Evolutionary conservation across 495 filamentous ascomycete species (phyloP).

Genomic region (Penicillium pulvis): DNA sequence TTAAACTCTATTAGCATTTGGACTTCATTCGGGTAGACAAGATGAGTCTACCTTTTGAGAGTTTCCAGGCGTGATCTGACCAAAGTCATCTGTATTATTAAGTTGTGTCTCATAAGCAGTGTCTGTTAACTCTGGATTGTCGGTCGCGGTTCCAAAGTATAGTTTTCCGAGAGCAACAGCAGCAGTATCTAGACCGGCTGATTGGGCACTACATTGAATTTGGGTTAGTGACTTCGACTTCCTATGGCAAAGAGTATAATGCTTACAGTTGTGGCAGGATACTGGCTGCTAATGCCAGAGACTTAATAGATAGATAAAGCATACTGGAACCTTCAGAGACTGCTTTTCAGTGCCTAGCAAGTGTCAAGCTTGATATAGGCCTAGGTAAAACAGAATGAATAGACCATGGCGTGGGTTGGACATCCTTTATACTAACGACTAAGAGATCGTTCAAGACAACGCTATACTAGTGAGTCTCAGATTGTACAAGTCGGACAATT

Average conservation of each 20-base stretch:
- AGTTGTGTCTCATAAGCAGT: slow-evolving; percentile 46
- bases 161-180: slow-evolving; percentile 51
- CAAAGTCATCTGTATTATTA: slow-evolving; percentile 56
- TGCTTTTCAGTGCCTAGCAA: not conserved
- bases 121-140: slow-evolving; percentile 56
- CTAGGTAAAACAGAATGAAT: not conserved
- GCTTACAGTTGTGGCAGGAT: slow-evolving; percentile 31
- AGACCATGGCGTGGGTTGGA: not conserved
- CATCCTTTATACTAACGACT: not conserved
- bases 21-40: not conserved
- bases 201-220: slow-evolving; percentile 18
- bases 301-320: slow-evolving; percentile 24
- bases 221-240: not conserved
- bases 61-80: slow-evolving; percentile 61
- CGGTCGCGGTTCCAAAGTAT: slow-evolving; percentile 63
- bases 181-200: slow-evolving; percentile 48
- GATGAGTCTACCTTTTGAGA: slow-evolving; percentile 47
- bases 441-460: no score
- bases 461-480: not conserved
- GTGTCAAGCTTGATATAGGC: not conserved
- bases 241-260: not conserved
- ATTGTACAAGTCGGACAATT: slow-evolving; percentile 18
- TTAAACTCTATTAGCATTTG: not conserved
- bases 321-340: slow-evolving; percentile 16
- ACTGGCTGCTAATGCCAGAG: slow-evolving; percentile 28